Conservation (phyloP, 768 basidiomycete genomes). For the Lyophyllum atratum region DNA sequence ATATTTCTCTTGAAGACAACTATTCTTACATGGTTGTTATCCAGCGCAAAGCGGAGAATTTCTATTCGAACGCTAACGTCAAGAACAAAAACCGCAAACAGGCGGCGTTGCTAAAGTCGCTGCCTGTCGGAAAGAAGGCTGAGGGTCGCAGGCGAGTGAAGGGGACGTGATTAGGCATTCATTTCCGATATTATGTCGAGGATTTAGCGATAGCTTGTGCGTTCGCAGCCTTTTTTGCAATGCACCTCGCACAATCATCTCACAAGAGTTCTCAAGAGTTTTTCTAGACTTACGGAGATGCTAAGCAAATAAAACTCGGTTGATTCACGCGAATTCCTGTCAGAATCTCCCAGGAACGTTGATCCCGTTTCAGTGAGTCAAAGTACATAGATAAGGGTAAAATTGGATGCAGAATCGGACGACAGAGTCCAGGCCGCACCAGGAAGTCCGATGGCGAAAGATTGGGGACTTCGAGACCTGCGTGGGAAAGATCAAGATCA, state of each 20-base stretch:
- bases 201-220: constrained; percentile 13
- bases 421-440: background rate
- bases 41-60: constrained; percentile 89
- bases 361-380: constrained; percentile 2
- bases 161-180: constrained; percentile 14
- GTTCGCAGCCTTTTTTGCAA: background rate
- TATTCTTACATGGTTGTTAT: constrained; percentile 6
- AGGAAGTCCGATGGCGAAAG: constrained; percentile 2
- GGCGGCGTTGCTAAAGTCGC: constrained; percentile 57
- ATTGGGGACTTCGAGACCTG: constrained; percentile 3
- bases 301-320: constrained; percentile 3
- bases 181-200: constrained; percentile 4
- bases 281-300: background rate
- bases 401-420: background rate
- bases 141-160: constrained; percentile 40
- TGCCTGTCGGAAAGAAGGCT: constrained; percentile 52
- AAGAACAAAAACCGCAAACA: constrained; percentile 84
- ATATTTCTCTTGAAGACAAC: background rate
- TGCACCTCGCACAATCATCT: background rate
- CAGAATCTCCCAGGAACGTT: background rate
- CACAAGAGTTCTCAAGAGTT: background rate
- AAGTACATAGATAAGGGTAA: background rate
- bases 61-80: constrained; percentile 82
- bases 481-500: constrained; percentile 40
- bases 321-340: background rate